Base-by-base conservation (phyloP, 306 rosid species). In the Clitoria ternatea region DNA sequence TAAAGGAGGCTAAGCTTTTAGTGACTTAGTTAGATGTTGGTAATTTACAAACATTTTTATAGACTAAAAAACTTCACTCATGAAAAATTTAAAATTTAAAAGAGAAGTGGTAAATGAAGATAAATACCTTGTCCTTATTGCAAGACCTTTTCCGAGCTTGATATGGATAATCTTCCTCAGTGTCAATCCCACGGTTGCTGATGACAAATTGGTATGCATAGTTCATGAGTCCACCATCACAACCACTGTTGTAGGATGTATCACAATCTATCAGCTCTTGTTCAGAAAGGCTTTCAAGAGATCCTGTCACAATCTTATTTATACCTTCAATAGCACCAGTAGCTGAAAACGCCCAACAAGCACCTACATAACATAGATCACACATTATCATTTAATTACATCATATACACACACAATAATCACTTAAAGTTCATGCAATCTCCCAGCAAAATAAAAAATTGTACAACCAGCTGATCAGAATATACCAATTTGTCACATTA, bases 281-380 rank as follows among this genome's bases (percentile, higher is more conserved):
- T 73, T 90, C 98, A n/a, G 98, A 90, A 62, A 93, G 90, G 71
- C 96, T 93, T 45, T 71, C 47, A 56, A 93, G 96, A 40, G 98
- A 88, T 13, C 94, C 98, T 0, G 98, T 84, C 33, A 81, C 93
- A 65, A 93, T 87, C 82, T 93, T 84, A 56, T 90, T 93, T 82
- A 93, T 85, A 11, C 94, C 98, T 89, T 93, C 98, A 23, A 93
- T 84, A 24, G 98, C 98, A 22, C 98, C 98, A 0, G 96, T 93
- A 6, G 94, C 90, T 9, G 98, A 81, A 81, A 93, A 93, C 22
- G 98, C 33, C 98, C 98, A 93, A 75, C 98, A 93, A 61, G 96
- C 92, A 69, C 98, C 98, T 93, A 67, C 32, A 72, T 71, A 61
- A 43, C 52, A 76, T 17, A 66, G 43, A 75, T 47, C 50, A 19